Conservation (phyloP, 2,329 filamentous ascomycete genomes). For the Aspergillus sp. region DNA sequence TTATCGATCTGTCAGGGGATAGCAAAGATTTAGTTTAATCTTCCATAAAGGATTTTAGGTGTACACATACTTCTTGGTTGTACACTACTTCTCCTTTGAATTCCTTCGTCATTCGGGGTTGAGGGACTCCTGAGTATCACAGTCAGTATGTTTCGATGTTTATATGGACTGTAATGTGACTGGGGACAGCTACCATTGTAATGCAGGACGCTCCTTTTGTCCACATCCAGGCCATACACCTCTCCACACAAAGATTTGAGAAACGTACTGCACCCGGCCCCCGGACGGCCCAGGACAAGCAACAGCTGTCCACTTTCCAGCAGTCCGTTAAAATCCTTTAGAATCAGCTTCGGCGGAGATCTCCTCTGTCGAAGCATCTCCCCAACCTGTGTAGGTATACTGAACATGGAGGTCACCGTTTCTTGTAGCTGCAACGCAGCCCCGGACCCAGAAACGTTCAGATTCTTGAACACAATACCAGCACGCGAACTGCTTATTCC, state of each 20-base stretch:
- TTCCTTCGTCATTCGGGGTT: slow-evolving; percentile 29
- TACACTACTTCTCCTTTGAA: slow-evolving; percentile 40
- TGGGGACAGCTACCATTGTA: slow-evolving; percentile 63
- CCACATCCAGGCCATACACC: slow-evolving; percentile 72
- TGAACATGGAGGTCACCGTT: slow-evolving; percentile 20
- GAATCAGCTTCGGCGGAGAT: slow-evolving; percentile 45
- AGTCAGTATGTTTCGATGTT: neutral
- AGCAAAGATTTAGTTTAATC: neutral
- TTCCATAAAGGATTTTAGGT: neutral
- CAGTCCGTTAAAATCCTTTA: slow-evolving; percentile 58
- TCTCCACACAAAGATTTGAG: slow-evolving; percentile 80
- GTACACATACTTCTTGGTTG: slow-evolving; percentile 45
- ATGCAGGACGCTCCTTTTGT: slow-evolving; percentile 69
- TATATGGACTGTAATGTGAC: slow-evolving; percentile 1
- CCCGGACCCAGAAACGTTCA: slow-evolving; percentile 27
- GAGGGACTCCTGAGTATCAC: neutral
- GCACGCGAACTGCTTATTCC: slow-evolving; percentile 9
- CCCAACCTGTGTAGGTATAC: slow-evolving; percentile 18
- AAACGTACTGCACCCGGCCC: slow-evolving; percentile 68
- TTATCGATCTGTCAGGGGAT: slow-evolving; percentile 53
- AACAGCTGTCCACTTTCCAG: slow-evolving; percentile 53
- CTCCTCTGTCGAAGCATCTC: slow-evolving; percentile 14
- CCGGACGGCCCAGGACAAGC: slow-evolving; percentile 50
- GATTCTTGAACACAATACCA: slow-evolving; percentile 23
- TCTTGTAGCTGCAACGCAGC: slow-evolving; percentile 26